Evolutionary conservation across 2,329 filamentous ascomycete species (phyloP).

Genomic region (Zalaria obscura): DNA sequence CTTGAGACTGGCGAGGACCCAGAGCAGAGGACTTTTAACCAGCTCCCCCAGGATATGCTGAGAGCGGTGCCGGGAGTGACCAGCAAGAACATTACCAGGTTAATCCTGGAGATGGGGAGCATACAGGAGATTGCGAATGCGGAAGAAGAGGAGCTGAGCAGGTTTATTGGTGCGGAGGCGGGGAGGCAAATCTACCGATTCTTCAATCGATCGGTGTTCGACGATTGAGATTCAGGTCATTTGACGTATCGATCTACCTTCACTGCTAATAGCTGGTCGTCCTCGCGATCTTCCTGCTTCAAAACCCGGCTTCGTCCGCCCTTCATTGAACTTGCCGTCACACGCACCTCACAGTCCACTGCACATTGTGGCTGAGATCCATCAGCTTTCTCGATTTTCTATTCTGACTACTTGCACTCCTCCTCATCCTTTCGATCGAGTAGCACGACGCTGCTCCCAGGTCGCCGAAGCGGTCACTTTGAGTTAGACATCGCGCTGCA

Average conservation of each 20-base stretch:
- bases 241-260: neutral
- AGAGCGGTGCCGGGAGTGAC: slow-evolving; percentile 71
- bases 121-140: slow-evolving; percentile 78
- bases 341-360: no score
- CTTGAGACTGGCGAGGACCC: slow-evolving; percentile 45
- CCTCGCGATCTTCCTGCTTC: no score
- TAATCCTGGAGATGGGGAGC: slow-evolving; percentile 62
- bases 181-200: slow-evolving; percentile 66
- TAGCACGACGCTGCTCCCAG: no score
- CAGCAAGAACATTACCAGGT: slow-evolving; percentile 57
- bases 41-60: slow-evolving; percentile 83
- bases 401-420: no score
- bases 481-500: no score
- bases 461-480: no score
- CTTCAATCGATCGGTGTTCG: slow-evolving; percentile 54
- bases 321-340: no score
- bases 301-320: no score
- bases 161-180: slow-evolving; percentile 62
- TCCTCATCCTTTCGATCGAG: no score
- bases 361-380: no score
- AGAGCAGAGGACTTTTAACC: slow-evolving; percentile 58
- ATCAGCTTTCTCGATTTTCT: no score
- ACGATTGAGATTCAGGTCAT: slow-evolving; percentile 15
- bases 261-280: no score
- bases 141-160: slow-evolving; percentile 55